Evolutionary conservation across 2,329 filamentous ascomycete species (phyloP).

Genomic region (Penicillium sp.): DNA sequence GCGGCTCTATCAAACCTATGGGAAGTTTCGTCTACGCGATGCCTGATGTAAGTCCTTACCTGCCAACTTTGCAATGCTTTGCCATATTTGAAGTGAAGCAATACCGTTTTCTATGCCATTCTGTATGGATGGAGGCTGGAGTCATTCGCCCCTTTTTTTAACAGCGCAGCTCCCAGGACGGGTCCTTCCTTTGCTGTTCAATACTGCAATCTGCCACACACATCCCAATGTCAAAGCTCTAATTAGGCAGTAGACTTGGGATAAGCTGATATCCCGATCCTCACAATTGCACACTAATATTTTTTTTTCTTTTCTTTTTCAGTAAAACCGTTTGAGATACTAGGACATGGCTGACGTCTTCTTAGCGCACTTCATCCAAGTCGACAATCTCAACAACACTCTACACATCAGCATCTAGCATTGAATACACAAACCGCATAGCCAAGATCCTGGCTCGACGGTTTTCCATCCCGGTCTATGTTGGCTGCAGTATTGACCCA

Average conservation of each 20-base stretch:
- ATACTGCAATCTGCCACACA: background rate
- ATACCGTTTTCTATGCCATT: background rate
- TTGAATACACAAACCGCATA: constrained; percentile 79
- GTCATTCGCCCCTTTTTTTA: background rate
- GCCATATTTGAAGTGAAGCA: background rate
- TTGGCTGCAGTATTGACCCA: constrained; percentile 78
- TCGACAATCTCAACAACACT: constrained; percentile 65
- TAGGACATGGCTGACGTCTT: constrained; percentile 5
- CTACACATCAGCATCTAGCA: constrained; percentile 60
- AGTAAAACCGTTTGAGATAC: too few relatives aligned
- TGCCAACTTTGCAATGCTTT: background rate
- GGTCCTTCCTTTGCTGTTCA: background rate
- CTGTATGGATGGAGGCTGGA: background rate
- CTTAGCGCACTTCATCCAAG: constrained; percentile 37
- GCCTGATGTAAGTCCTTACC: constrained; percentile 59
- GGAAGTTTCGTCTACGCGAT: constrained; percentile 92
- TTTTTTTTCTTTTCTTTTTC: too few relatives aligned
- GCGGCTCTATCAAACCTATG: constrained; percentile 45
- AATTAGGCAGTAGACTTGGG: background rate
- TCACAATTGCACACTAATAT: too few relatives aligned
- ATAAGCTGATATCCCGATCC: background rate
- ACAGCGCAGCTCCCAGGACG: background rate
- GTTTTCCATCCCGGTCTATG: constrained; percentile 68
- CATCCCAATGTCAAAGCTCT: background rate
- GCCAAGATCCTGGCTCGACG: constrained; percentile 74